Evolutionary conservation across 768 basidiomycete genomes (phyloP), one percentile per base, ranked within the genome.

Genomic region (Pisolithus tinctorius): DNA sequence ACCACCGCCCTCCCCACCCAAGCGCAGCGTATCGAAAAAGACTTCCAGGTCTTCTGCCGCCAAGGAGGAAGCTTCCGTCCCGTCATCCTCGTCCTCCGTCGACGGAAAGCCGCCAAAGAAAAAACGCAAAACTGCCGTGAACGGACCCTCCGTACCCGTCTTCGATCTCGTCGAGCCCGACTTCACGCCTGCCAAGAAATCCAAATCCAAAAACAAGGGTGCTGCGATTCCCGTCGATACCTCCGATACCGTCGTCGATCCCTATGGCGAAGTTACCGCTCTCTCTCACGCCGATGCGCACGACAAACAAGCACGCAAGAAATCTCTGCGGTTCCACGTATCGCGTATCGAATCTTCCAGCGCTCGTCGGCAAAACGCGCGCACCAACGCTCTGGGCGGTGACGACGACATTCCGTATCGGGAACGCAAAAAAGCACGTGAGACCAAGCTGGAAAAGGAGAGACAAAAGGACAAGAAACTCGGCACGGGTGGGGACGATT

Each of bases 391-490:
- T 4, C 65, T 83, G 48, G 87, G 89, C 29, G 96, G 96, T 16
- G 96, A 99, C 63, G 95, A 97, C 60, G 96, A 99, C 62, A 75
- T 98, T 44, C 96, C 96, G 16, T 91, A 94, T 61, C 78, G 83
- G 41, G 88, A 91, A 61, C 74, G 85, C 45, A 76, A 75, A 69
- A 84, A 79, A 63, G 80, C 81, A 53, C 76, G 73, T 56, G 83
- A 87, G 51, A 70, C 70, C 29, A 74, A 80, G 46, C 55, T 77
- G 47, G 76, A 75, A 47, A 79, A 75, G 63, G 74, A 74, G 45
- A 70, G 65, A 40, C 70, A 17, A 17, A 58, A 65, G 49, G 71
- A 70, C 4, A 55, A 59, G 9, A 51, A 54, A 26, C 52, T 64
- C 45, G 74, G 72, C 41, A 74, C 76, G 62, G 82, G 79, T 17